phyloP scores from a whole-genome alignment of 441 rosid genomes.

The Daphne laureola region DNA sequence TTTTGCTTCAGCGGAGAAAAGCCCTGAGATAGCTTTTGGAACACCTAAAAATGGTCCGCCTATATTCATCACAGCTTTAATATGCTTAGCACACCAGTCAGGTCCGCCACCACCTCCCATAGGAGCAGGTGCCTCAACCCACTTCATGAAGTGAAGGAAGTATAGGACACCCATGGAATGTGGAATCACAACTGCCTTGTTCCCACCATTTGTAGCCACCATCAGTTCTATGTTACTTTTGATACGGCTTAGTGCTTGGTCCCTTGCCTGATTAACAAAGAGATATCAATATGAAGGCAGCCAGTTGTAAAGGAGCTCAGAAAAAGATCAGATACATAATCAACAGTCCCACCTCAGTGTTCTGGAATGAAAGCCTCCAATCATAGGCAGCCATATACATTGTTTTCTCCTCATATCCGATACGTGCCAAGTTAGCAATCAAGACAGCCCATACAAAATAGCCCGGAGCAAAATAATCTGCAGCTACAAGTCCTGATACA shows the following conservation, averaged over 20 bases:
- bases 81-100: conserved; percentile 91
- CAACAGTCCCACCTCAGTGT: conserved; percentile 47
- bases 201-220: conserved; percentile 77
- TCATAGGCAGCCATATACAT: conserved; percentile 98
- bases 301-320: conserved; percentile 4
- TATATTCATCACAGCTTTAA: conserved; percentile 86
- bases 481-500: conserved; percentile 94
- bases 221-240: conserved; percentile 82
- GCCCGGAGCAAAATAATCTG: conserved; percentile 95
- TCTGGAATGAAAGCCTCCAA: conserved; percentile 94
- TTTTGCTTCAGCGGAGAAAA: conserved; percentile 90
- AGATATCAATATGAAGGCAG: conserved; percentile 11
- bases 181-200: conserved; percentile 82
- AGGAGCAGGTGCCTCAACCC: conserved; percentile 99
- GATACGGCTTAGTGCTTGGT: conserved; percentile 78
- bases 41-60: conserved; percentile 95
- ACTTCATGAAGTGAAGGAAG: conserved; percentile 95
- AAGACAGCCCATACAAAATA: conserved; percentile 98
- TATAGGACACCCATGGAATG: conserved; percentile 97
- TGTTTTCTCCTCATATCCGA: conserved; percentile 94
- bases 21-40: conserved; percentile 84
- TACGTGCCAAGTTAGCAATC: conserved; percentile 85
- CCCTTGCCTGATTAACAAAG: conserved; percentile 60
- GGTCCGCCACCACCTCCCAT: conserved; percentile 97
- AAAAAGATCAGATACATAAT: conserved; percentile 5